A percentile compares a stretch with the other conserved stretches of the same genome.
These are phyloP conservation scores for Spergularia marina DNA, from an alignment of 148 eudicot species.

Conservation along the genomic window DNA sequence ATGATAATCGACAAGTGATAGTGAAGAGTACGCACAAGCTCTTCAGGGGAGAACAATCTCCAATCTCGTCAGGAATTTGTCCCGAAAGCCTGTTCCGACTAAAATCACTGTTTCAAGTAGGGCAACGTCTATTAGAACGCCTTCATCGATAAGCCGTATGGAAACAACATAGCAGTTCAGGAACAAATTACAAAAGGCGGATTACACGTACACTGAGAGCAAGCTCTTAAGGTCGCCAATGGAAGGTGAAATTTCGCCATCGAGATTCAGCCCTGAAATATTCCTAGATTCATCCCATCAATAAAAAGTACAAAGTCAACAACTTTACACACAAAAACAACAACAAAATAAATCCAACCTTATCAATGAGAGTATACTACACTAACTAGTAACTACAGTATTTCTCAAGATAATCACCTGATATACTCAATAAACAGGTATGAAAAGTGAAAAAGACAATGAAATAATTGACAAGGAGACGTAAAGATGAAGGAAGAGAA, in stretches of 20 bases:
- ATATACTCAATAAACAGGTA: not conserved
- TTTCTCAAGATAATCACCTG: not conserved
- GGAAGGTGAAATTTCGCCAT: conserved; percentile 90
- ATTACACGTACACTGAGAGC: conserved; percentile 50
- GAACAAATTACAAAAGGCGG: conserved; percentile 1
- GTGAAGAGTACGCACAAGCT: conserved; percentile 56
- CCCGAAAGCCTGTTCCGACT: conserved; percentile 79
- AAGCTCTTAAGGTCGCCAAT: conserved; percentile 78
- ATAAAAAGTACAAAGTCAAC: conserved; percentile 25
- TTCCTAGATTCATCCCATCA: conserved; percentile 48
- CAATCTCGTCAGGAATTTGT: conserved; percentile 97
- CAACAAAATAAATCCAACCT: conserved; percentile 1
- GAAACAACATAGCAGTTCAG: not conserved
- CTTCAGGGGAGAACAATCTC: conserved; percentile 69
- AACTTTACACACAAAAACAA: conserved; percentile 16
- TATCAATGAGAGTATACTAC: not conserved
- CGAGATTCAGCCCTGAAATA: conserved; percentile 88
- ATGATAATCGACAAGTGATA: not conserved
- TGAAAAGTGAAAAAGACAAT: not conserved
- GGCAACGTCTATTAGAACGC: not conserved
- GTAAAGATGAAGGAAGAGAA: not conserved
- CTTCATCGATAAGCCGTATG: not conserved
- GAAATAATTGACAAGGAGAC: not conserved
- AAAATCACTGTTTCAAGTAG: conserved; percentile 59
- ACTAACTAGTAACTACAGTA: too few relatives aligned